Percentiles rank a stretch among this genome's conserved stretches.
Conservation (phyloP, 345 rosid genomes). For the Angophora floribunda region DNA sequence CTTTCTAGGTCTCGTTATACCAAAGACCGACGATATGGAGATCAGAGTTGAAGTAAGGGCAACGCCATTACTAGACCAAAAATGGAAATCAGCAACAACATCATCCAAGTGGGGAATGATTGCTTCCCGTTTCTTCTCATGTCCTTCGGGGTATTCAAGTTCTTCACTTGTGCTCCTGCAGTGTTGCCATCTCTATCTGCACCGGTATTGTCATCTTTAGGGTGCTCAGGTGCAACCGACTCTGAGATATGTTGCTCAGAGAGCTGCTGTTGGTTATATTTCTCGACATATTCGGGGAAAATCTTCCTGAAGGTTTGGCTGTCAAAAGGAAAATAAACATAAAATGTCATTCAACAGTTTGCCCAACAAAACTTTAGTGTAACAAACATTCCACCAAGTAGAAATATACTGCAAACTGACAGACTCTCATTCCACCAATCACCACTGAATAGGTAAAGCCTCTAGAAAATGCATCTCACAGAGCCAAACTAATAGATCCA, state of each 20-base stretch:
- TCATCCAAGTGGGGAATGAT: constrained; percentile 76
- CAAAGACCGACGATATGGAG: background rate
- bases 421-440: background rate
- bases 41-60: constrained; percentile 88
- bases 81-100: constrained; percentile 74
- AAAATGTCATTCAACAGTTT: background rate
- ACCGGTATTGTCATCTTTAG: constrained; percentile 25
- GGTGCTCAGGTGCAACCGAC: constrained; percentile 21
- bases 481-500: background rate
- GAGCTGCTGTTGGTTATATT: constrained; percentile 49
- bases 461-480: background rate
- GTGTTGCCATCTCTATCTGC: constrained; percentile 22
- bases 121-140: constrained; percentile 45
- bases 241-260: constrained; percentile 37
- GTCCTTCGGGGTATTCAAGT: constrained; percentile 12
- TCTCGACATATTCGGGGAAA: constrained; percentile 92
- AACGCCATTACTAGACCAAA: constrained; percentile 93
- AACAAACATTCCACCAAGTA: background rate
- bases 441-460: background rate
- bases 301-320: constrained; percentile 81
- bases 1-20: background rate
- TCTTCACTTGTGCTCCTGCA: constrained; percentile 21
- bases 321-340: constrained; percentile 1
- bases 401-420: background rate
- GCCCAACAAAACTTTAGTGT: background rate